A percentile compares a stretch with the other conserved stretches of the same genome.
These are phyloP conservation scores for Spirogloea muscicola DNA, from an alignment of 139 green algal species.

Conservation along the genomic window DNA sequence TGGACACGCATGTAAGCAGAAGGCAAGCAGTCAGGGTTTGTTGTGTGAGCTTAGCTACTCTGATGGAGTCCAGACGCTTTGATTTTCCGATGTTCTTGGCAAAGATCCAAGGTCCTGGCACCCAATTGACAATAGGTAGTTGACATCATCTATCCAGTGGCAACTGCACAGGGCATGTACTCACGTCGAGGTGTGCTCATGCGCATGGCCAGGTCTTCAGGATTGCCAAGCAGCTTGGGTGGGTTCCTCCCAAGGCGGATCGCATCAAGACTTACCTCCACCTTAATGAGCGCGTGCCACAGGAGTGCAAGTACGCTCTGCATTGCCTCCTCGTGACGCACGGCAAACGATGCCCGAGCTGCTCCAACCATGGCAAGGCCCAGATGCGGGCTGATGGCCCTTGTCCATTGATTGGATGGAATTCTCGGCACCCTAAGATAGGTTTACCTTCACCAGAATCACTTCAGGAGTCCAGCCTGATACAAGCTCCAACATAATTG, in stretches of 20 bases:
- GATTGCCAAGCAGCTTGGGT: slow-evolving; percentile 43
- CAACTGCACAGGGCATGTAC: too few relatives aligned
- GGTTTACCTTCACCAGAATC: too few relatives aligned
- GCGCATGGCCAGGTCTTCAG: slow-evolving; percentile 16
- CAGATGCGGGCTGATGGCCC: slow-evolving; percentile 1
- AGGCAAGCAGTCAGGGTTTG: too few relatives aligned
- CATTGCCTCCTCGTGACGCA: slow-evolving; percentile 75
- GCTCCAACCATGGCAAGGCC: slow-evolving; percentile 30
- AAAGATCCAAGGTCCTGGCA: too few relatives aligned
- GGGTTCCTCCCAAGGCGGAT: slow-evolving; percentile 57
- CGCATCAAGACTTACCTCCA: slow-evolving; percentile 70
- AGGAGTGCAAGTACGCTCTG: slow-evolving; percentile 59
- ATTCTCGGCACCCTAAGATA: background rate
- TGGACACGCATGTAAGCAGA: slow-evolving; percentile 71
- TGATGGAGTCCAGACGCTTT: too few relatives aligned
- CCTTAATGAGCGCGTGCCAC: slow-evolving; percentile 62
- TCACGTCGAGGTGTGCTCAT: background rate
- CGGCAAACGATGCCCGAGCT: slow-evolving; percentile 57
- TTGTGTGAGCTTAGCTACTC: too few relatives aligned
- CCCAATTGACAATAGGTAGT: too few relatives aligned
- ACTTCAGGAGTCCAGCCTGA: too few relatives aligned
- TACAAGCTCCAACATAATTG: too few relatives aligned
- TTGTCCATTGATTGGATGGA: slow-evolving; percentile 10
- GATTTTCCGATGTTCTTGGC: too few relatives aligned
- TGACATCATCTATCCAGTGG: too few relatives aligned